phyloP scores from a whole-genome alignment of 306 rosid genomes.

The Senna tora region DNA sequence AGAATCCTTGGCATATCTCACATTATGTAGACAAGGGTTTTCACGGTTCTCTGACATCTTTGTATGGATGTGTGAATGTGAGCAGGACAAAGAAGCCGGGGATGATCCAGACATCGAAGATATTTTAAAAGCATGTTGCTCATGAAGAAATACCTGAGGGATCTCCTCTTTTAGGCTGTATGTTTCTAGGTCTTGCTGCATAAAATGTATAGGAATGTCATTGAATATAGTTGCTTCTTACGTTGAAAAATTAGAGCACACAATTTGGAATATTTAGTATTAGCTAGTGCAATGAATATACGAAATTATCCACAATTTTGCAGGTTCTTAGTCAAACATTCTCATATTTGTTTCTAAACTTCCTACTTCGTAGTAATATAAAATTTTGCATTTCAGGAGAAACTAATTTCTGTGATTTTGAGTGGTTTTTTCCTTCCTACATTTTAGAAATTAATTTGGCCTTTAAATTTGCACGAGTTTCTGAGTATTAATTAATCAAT shows the following conservation, averaged over 20 bases:
- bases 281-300: not conserved
- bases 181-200: not conserved
- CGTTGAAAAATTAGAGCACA: constrained; percentile 11
- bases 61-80: constrained; percentile 31
- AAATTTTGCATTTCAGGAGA: not conserved
- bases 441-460: not conserved
- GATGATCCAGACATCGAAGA: constrained; percentile 91
- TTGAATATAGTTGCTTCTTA: constrained; percentile 34
- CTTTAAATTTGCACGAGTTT: too few species aligned
- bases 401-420: not conserved
- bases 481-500: too few species aligned
- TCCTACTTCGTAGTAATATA: too few species aligned
- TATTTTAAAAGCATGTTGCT: constrained; percentile 73
- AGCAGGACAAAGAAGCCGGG: constrained; percentile 93
- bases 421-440: not conserved
- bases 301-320: not conserved
- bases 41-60: too few species aligned
- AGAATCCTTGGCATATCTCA: too few species aligned
- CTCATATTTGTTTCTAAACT: too few species aligned
- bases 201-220: constrained; percentile 5
- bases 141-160: constrained; percentile 38
- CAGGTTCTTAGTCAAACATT: not conserved
- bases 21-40: too few species aligned
- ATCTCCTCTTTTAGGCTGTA: constrained; percentile 10
- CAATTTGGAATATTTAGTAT: constrained; percentile 8